phyloP scores from a whole-genome alignment of 306 rosid species.

The Prunus mongolica region DNA sequence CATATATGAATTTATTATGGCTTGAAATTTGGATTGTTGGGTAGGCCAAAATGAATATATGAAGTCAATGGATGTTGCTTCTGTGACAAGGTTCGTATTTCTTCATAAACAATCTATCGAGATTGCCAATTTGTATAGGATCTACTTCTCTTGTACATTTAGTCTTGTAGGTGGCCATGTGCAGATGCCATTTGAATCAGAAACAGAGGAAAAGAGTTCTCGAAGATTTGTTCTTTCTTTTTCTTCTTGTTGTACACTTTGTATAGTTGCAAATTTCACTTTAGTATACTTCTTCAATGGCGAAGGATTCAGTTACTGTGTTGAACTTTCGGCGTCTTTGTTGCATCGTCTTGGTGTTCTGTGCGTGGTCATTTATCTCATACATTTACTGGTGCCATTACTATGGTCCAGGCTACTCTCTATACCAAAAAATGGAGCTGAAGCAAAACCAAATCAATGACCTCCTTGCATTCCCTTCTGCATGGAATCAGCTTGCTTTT shows the following conservation, averaged over 20 bases:
- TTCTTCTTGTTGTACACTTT: not conserved
- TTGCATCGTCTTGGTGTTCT: constrained; percentile 26
- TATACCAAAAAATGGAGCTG: constrained; percentile 32
- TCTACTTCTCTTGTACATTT: constrained; percentile 1
- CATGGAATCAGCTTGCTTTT: constrained; percentile 56
- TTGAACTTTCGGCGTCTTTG: constrained; percentile 38
- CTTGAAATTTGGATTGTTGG: not conserved
- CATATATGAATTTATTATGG: not conserved
- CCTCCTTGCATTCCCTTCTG: constrained; percentile 53
- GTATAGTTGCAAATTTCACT: not conserved
- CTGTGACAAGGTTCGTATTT: constrained; percentile 23
- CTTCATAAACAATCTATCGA: constrained; percentile 9
- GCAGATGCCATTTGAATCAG: constrained; percentile 21
- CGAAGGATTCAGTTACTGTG: constrained; percentile 27
- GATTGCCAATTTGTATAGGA: constrained; percentile 9
- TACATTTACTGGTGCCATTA: constrained; percentile 44
- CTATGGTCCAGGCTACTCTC: constrained; percentile 30
- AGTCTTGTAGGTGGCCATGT: constrained; percentile 19
- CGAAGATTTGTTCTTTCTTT: not conserved
- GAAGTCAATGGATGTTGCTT: constrained; percentile 19
- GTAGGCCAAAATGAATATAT: not conserved
- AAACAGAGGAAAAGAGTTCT: not conserved
- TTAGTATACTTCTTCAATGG: constrained; percentile 38
- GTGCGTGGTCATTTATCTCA: constrained; percentile 36
- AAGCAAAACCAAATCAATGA: constrained; percentile 33